Base-by-base conservation (phyloP, 2,329 filamentous ascomycete genomes). In the Colletotrichum sp. region DNA sequence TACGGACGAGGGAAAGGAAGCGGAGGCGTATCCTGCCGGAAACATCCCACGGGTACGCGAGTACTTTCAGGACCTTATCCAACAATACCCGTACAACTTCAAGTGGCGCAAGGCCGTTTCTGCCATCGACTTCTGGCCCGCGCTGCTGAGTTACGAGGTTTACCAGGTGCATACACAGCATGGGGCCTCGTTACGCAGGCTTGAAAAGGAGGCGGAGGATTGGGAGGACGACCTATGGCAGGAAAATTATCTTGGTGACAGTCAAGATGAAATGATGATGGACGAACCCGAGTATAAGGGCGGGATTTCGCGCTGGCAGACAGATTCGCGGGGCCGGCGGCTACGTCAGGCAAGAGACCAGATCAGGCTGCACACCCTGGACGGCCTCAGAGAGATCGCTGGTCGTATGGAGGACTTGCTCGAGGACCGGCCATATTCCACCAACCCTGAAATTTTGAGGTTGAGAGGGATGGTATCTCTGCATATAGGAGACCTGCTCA, bases 81-180 rank as follows among this genome's bases (percentile, higher is more conserved):
- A 95, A 77, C 93, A 95, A 79, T 90, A 96, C 82, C 93, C 95
- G 8, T 92, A 93, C 85, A 90, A 92, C 78, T 87, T 90, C 78
- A 86, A 87, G 73, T 86, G 88, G 7, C 91, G 91, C 1, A 84
- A 90, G 65, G 84, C 87, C 5, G 84, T 92, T 55, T 93, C 91
- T 76, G 91, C 94, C 13, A 80, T 94, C 47, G 92, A 95, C 74
- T 98, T 98, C 81, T 96, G 95, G 84, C 92, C 94, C 16, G 93
- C 93, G 16, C 90, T 98, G 84, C 92, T 96, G 77, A 92, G 92
- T 63, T 90, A 95, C 59, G 96, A 97, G 90, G 89, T 98, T 66
- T 96, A 95, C 81, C 91, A 93, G 75, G 86, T 92, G 2, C 90
- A 94, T 79, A 87, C 90, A 61, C 91, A 91, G 84, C 89, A 89